Conservation (phyloP, 805 yeast species). For the Kodamaea fukazawae region DNA sequence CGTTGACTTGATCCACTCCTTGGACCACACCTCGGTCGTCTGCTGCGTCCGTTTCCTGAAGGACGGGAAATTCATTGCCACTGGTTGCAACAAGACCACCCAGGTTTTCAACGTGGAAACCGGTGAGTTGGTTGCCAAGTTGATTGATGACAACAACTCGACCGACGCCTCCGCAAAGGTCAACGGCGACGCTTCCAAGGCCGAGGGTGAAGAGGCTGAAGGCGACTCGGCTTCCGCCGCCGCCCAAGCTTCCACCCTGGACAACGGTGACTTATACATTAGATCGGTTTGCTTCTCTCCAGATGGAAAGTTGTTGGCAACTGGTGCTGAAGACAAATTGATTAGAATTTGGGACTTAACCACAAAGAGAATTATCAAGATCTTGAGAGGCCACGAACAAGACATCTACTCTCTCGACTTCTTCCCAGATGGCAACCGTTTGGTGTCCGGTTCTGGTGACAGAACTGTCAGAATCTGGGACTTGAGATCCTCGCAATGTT, state of each 20-base stretch:
- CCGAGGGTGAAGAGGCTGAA: conserved; percentile 21
- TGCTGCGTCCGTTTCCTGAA: conserved; percentile 93
- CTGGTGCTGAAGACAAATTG: conserved; percentile 88
- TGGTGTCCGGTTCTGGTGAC: conserved; percentile 96
- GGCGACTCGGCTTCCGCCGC: conserved; percentile 18
- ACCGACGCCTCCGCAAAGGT: conserved; percentile 36
- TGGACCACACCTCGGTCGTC: conserved; percentile 91
- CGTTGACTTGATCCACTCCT: conserved; percentile 82
- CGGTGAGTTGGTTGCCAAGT: conserved; percentile 83
- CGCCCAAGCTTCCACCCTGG: conserved; percentile 47
- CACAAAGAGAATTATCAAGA: conserved; percentile 78
- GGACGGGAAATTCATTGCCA: conserved; percentile 90
- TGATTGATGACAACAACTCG: conserved; percentile 68
- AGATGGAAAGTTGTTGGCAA: conserved; percentile 85
- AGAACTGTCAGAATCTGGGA: conserved; percentile 97
- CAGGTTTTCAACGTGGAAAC: conserved; percentile 91
- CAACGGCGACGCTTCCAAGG: conserved; percentile 18
- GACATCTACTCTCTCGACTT: conserved; percentile 94
- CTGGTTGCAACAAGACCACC: conserved; percentile 95
- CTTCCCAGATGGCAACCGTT: conserved; percentile 88
- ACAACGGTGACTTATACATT: conserved; percentile 83
- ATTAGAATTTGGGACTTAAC: conserved; percentile 96
- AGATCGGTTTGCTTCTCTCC: conserved; percentile 96
- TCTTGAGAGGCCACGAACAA: conserved; percentile 92
- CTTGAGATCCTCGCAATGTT: conserved; percentile 82